These are phyloP conservation scores for Thraustotheca clavata DNA, from an alignment of 352 stramenopile genomes.

Conservation along the genomic window DNA sequence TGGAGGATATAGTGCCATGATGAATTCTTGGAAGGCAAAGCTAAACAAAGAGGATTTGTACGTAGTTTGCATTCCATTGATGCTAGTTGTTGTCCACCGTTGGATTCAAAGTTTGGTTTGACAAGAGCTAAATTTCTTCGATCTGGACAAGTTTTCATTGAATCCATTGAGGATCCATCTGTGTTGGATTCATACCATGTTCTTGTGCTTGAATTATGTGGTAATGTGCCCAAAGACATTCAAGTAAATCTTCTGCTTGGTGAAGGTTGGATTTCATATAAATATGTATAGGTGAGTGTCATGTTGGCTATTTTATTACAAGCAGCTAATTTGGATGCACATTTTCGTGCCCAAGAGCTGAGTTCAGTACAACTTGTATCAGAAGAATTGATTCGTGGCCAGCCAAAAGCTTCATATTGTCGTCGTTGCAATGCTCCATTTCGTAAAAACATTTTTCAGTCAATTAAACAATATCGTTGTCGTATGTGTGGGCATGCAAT, in stretches of 20 bases:
- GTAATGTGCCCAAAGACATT: conserved; percentile 12
- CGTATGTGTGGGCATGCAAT: conserved; percentile 17
- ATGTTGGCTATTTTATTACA: conserved; percentile 1
- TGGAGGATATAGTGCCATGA: conserved; percentile 43
- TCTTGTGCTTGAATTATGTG: not conserved
- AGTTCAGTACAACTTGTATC: not conserved
- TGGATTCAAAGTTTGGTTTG: conserved; percentile 51
- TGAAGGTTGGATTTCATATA: not conserved
- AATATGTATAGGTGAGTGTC: not conserved
- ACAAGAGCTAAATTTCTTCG: conserved; percentile 63
- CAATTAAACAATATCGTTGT: conserved; percentile 6
- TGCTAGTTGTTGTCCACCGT: conserved; percentile 49
- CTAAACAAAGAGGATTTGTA: conserved; percentile 62
- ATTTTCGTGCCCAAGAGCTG: conserved; percentile 11
- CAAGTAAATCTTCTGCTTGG: not conserved
- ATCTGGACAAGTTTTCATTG: conserved; percentile 72
- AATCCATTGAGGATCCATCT: conserved; percentile 32
- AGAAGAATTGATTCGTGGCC: not conserved
- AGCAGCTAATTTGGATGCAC: not conserved
- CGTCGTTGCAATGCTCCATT: not conserved
- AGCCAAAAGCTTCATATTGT: not conserved
- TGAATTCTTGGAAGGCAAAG: conserved; percentile 71
- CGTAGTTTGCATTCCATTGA: conserved; percentile 70
- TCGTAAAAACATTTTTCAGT: not conserved
- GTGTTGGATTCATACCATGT: conserved; percentile 36